These are phyloP conservation scores for Barnettozyma botsteinii DNA, from an alignment of 805 yeast genomes.

Conservation along the genomic window DNA sequence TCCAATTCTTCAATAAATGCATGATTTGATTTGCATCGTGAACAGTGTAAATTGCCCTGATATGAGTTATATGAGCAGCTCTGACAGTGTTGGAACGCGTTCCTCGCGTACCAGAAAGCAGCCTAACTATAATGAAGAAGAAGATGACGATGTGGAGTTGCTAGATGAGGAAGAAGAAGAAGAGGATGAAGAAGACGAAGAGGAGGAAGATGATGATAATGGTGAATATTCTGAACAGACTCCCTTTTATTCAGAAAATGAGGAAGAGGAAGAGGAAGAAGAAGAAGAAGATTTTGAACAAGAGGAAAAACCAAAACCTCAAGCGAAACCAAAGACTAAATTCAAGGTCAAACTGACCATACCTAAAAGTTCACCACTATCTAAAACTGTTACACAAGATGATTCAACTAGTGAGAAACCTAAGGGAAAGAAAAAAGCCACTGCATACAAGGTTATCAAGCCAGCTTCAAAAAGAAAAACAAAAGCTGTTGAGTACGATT, in stretches of 20 bases:
- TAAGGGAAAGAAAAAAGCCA: not conserved
- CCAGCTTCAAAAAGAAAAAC: constrained; percentile 2
- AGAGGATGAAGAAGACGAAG: constrained; percentile 9
- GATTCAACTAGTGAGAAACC: not conserved
- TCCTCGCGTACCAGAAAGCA: constrained; percentile 10
- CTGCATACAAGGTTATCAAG: not conserved
- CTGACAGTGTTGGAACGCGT: not conserved
- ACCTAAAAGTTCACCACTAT: constrained; percentile 3
- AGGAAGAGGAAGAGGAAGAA: constrained; percentile 15
- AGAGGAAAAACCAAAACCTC: constrained; percentile 6
- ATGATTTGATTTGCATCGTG: no score
- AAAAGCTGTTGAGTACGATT: constrained; percentile 2
- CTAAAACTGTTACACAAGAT: not conserved
- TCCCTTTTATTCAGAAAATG: constrained; percentile 12
- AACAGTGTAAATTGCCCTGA: not conserved
- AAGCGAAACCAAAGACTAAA: constrained; percentile 9
- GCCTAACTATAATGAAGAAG: constrained; percentile 18
- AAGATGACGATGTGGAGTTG: constrained; percentile 15
- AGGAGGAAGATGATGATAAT: constrained; percentile 2
- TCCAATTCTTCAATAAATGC: no score
- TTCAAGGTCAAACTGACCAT: constrained; percentile 16
- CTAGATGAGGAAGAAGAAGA: constrained; percentile 15
- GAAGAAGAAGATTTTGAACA: constrained; percentile 10
- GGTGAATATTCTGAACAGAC: not conserved
- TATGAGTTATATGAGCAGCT: not conserved